Evolutionary conservation across 257 asterid genomes (phyloP).

Genomic region (Cordia subcordata): DNA sequence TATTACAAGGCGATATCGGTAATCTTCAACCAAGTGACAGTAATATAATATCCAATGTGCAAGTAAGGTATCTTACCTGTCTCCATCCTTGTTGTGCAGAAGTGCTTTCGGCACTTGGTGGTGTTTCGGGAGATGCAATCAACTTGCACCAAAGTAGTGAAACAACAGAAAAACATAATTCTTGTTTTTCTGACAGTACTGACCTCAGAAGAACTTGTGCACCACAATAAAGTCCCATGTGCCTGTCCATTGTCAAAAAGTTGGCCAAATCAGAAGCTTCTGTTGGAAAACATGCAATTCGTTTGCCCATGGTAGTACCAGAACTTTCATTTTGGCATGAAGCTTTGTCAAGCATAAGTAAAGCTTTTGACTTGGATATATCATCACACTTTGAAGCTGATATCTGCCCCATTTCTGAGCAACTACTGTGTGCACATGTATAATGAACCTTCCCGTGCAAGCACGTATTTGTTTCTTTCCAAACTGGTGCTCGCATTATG

Average conservation of each 20-base stretch:
- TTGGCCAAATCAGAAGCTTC: slow-evolving; percentile 96
- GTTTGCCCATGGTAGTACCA: slow-evolving; percentile 48
- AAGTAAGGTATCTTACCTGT: slow-evolving; percentile 53
- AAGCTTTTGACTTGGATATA: slow-evolving; percentile 36
- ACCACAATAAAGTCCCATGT: slow-evolving; percentile 78
- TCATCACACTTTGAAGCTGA: slow-evolving; percentile 35
- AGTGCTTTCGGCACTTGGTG: slow-evolving; percentile 90
- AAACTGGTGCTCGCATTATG: slow-evolving; percentile 51
- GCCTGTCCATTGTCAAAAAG: slow-evolving; percentile 86
- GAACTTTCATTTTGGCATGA: slow-evolving; percentile 29
- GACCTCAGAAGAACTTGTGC: slow-evolving; percentile 78
- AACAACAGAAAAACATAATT: slow-evolving; percentile 91
- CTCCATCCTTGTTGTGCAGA: slow-evolving; percentile 99
- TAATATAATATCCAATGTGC: background rate
- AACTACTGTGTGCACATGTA: slow-evolving; percentile 44
- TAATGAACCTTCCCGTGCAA: slow-evolving; percentile 51
- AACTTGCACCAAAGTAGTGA: slow-evolving; percentile 97
- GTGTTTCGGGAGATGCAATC: slow-evolving; percentile 91
- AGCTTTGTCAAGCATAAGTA: slow-evolving; percentile 30
- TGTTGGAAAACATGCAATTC: slow-evolving; percentile 53
- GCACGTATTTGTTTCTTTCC: slow-evolving; percentile 40
- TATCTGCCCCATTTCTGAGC: slow-evolving; percentile 44
- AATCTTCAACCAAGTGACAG: background rate
- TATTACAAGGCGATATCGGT: too few species aligned
- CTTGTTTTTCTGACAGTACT: slow-evolving; percentile 79